Evolutionary conservation across 2,329 filamentous ascomycete species (phyloP).

Genomic region (Oidium heveae): DNA sequence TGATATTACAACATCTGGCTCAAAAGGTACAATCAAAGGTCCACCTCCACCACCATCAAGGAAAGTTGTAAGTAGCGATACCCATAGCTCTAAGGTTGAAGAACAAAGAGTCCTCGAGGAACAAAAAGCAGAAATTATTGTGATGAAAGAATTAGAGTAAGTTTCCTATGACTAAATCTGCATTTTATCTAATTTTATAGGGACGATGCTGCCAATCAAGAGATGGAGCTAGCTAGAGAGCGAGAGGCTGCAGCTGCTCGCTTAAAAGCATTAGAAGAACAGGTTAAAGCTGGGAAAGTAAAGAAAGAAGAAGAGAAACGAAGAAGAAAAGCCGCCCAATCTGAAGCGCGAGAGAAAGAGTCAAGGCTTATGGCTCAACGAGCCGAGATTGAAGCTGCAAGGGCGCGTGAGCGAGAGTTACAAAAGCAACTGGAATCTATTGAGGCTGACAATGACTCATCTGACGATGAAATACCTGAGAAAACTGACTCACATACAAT

Average conservation of each 20-base stretch:
- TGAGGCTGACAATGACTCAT: slow-evolving; percentile 37
- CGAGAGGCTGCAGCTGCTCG: slow-evolving; percentile 60
- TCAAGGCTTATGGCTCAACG: slow-evolving; percentile 58
- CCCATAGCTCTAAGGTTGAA: slow-evolving; percentile 25
- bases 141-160: slow-evolving; percentile 61
- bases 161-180: slow-evolving; percentile 17
- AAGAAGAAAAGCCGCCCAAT: slow-evolving; percentile 65
- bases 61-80: slow-evolving; percentile 39
- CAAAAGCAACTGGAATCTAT: slow-evolving; percentile 61
- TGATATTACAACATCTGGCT: slow-evolving; percentile 6
- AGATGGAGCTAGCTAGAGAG: slow-evolving; percentile 58
- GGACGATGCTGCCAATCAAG: slow-evolving; percentile 45
- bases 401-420: slow-evolving; percentile 71
- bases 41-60: slow-evolving; percentile 61
- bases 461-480: slow-evolving; percentile 50
- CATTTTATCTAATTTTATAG: slow-evolving; percentile 20
- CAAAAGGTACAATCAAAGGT: slow-evolving; percentile 30
- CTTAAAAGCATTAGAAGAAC: slow-evolving; percentile 73
- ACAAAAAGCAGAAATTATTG: slow-evolving; percentile 49
- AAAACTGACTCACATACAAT: slow-evolving; percentile 39
- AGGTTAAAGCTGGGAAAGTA: slow-evolving; percentile 77
- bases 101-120: slow-evolving; percentile 42
- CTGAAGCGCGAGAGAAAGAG: slow-evolving; percentile 74
- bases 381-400: slow-evolving; percentile 77
- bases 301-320: slow-evolving; percentile 94